A percentile compares a stretch with the other conserved stretches of the same genome.
These are phyloP conservation scores for Pseudogymnoascus sp. DNA, from an alignment of 2,329 filamentous ascomycete species.

Conservation along the genomic window DNA sequence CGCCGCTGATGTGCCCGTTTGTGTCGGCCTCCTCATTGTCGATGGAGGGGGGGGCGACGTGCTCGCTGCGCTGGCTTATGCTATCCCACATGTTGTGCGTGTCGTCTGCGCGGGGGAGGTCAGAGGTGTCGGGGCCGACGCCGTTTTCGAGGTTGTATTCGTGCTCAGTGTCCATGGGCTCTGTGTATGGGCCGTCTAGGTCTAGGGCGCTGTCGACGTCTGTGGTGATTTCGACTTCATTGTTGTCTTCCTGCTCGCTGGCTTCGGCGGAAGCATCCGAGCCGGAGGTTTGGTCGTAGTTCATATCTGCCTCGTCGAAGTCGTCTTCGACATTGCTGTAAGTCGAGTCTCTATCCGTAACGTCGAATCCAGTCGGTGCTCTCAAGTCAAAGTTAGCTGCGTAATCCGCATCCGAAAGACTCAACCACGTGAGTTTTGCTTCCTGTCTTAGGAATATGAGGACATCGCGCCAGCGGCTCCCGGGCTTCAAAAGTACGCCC, in stretches of 20 bases:
- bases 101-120: not conserved
- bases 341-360: slow-evolving; percentile 20
- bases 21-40: slow-evolving; percentile 15
- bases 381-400: slow-evolving; percentile 40
- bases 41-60: slow-evolving; percentile 35
- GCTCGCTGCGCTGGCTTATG: slow-evolving; percentile 19
- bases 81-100: not conserved
- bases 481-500: slow-evolving; percentile 51
- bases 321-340: slow-evolving; percentile 17
- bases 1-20: slow-evolving; percentile 15
- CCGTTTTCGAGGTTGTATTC: not conserved
- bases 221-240: slow-evolving; percentile 29
- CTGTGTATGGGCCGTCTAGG: not conserved
- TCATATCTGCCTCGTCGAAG: slow-evolving; percentile 19
- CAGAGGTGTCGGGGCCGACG: not conserved
- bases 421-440: slow-evolving; percentile 49
- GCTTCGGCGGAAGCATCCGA: slow-evolving; percentile 24
- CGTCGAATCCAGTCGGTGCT: slow-evolving; percentile 10
- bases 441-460: slow-evolving; percentile 46
- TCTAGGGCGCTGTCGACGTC: slow-evolving; percentile 11
- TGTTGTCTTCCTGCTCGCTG: slow-evolving; percentile 13
- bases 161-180: not conserved
- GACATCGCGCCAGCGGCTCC: slow-evolving; percentile 52
- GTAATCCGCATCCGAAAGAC: slow-evolving; percentile 53
- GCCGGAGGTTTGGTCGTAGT: slow-evolving; percentile 17